These are phyloP conservation scores for Trebouxia sp. DNA, from an alignment of 139 green algal genomes.

Conservation along the genomic window DNA sequence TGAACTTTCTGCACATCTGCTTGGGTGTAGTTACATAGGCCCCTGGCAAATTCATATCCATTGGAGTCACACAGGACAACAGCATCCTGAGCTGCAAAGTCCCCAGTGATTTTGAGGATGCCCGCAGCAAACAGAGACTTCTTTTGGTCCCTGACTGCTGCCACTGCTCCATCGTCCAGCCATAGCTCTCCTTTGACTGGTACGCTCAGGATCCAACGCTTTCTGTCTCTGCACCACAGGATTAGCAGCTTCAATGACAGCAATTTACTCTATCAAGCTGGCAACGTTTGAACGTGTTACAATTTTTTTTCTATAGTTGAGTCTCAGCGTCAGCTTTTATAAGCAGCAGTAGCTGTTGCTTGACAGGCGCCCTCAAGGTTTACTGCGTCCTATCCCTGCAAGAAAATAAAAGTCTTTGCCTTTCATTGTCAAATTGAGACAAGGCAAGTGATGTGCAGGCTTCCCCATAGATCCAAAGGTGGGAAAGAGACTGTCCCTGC, in stretches of 20 bases:
- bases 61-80: conserved; percentile 71
- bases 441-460: too few relatives aligned
- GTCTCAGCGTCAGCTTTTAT: too few relatives aligned
- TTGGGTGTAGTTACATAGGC: conserved; percentile 79
- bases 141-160: conserved; percentile 66
- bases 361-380: background rate
- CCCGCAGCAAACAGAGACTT: conserved; percentile 85
- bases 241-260: too few relatives aligned
- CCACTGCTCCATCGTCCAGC: conserved; percentile 77
- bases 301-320: too few relatives aligned
- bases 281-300: too few relatives aligned
- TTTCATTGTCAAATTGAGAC: too few relatives aligned
- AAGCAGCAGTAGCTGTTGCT: too few relatives aligned
- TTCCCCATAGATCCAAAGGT: too few relatives aligned
- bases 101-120: conserved; percentile 59
- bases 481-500: too few relatives aligned
- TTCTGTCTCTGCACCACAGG: conserved; percentile 69
- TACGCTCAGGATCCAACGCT: conserved; percentile 85
- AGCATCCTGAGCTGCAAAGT: conserved; percentile 68
- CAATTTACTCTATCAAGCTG: too few relatives aligned
- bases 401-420: too few relatives aligned
- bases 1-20: conserved; percentile 48
- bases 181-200: conserved; percentile 62
- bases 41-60: conserved; percentile 79
- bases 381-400: background rate